Evolutionary conservation across 163 green algal genomes (phyloP).

Genomic region (Trebouxiophyceae sp.): DNA sequence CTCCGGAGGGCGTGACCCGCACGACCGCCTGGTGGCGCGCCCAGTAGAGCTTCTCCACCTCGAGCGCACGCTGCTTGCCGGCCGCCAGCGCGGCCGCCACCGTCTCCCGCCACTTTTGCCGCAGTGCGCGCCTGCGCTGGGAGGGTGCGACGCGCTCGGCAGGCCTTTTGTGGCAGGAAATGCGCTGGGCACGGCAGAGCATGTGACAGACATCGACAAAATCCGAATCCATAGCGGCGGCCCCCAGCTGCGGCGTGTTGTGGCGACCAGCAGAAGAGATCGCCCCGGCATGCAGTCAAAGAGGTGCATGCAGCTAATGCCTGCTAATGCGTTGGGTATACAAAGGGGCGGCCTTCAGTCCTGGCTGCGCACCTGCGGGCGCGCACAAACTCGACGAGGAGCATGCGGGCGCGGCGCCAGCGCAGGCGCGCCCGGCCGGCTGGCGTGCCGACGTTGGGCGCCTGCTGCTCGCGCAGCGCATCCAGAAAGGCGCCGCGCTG

Average conservation of each 20-base stretch:
- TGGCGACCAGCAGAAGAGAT: no score
- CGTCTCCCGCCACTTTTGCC: slow-evolving; percentile 9
- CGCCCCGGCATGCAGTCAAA: no score
- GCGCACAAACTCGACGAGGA: slow-evolving; percentile 6
- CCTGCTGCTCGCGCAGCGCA: background rate
- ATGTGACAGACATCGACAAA: no score
- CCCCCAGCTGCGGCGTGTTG: no score
- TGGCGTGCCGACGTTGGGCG: slow-evolving; percentile 1
- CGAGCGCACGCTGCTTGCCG: slow-evolving; percentile 1
- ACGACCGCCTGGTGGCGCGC: slow-evolving; percentile 7
- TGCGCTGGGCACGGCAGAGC: no score
- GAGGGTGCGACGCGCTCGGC: no score
- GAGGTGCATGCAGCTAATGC: no score
- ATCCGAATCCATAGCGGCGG: no score
- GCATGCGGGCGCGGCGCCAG: slow-evolving; percentile 8
- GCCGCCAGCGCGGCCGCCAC: background rate
- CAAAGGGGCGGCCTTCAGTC: background rate
- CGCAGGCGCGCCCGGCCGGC: slow-evolving; percentile 3
- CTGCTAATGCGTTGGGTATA: no score
- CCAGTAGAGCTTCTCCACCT: slow-evolving; percentile 14
- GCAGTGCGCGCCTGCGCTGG: slow-evolving; percentile 6
- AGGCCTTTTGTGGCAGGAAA: no score
- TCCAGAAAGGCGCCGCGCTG: background rate
- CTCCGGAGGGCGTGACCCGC: slow-evolving; percentile 6
- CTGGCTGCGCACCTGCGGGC: slow-evolving; percentile 6